Conservation (phyloP, 345 rosid genomes). For the Hibiscus syriacus region DNA sequence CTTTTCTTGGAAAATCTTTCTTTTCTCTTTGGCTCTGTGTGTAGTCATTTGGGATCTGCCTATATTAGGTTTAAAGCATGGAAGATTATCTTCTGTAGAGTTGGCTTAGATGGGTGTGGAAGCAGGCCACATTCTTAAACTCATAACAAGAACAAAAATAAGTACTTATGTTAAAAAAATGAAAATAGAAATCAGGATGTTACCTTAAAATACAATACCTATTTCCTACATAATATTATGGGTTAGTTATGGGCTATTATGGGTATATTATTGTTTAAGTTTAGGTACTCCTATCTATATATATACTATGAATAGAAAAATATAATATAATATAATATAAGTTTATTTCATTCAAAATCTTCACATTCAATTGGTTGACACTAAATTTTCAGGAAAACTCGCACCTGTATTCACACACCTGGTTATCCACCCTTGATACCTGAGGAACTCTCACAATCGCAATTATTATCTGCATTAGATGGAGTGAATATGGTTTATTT, state of each 20-base stretch:
- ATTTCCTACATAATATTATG: too few species aligned
- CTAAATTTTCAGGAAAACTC: conserved; percentile 63
- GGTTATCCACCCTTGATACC: conserved; percentile 69
- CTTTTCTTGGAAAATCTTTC: background rate
- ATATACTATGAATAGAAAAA: too few species aligned
- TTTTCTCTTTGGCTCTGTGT: background rate
- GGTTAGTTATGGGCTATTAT: too few species aligned
- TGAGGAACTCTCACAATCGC: conserved; percentile 44
- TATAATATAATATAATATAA: too few species aligned
- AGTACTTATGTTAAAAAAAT: background rate
- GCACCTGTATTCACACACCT: conserved; percentile 87
- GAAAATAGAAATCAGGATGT: background rate
- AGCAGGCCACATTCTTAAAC: background rate
- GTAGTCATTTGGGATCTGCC: background rate
- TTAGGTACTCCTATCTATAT: too few species aligned
- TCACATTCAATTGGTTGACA: background rate
- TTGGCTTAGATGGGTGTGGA: background rate
- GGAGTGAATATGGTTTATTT: conserved; percentile 55
- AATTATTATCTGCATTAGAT: conserved; percentile 45
- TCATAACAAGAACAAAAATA: background rate
- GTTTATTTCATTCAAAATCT: too few species aligned
- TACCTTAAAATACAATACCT: too few species aligned
- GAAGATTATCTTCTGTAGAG: background rate
- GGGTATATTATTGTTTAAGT: too few species aligned
- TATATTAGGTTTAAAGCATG: background rate